Evolutionary conservation across 805 yeast genomes (phyloP), one percentile per base, ranked within the genome.

Genomic region (Nakazawaea peltata): DNA sequence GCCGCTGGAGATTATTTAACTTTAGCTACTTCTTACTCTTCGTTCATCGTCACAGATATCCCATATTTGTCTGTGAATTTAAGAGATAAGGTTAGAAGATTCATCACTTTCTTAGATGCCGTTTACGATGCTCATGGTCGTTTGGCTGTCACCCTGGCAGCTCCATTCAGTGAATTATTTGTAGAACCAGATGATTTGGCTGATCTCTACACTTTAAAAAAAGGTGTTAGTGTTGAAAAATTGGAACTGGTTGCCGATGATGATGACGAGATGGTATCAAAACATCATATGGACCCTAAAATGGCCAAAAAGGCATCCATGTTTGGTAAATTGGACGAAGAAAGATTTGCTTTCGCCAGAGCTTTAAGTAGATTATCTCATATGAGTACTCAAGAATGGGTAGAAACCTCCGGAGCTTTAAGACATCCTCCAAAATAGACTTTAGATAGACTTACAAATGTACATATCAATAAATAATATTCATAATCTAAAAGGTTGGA

Each of bases 1-100:
- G 87, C 95, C 13, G 96, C 97, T 0, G 97, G 97, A 8, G 98
- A 92, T 56, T 92, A 92, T 51, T 67, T 92, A 29, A 77, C 86
- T 15, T 61, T 92, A 42, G 95, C 97, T 9, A 67, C 71, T 4
- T 62, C 77, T 11, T 92, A 78, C 63, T 71, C 74, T 35, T 73
- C 87, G 5, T 81, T 87, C 44, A 77, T 92, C n/a, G 70, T 92
- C 31, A 86, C 97, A 0, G 97, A 92, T 52, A 87, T 92, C 28
- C 98, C 98, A 9, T 78, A 78, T 42, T 59, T 92, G 49, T 76
- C 94, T 15, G 67, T 81, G 10, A 70, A 80, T 45, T 81, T 75
- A 32, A 71, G 95, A 43, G 97, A 92, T 49, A 71, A 80, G 44
- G 85, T 88, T 17, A 70, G 97, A 50, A 66, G 98, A 47, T 90